These are phyloP conservation scores for Salix exigua DNA, from an alignment of 345 rosid genomes.

Conservation along the genomic window DNA sequence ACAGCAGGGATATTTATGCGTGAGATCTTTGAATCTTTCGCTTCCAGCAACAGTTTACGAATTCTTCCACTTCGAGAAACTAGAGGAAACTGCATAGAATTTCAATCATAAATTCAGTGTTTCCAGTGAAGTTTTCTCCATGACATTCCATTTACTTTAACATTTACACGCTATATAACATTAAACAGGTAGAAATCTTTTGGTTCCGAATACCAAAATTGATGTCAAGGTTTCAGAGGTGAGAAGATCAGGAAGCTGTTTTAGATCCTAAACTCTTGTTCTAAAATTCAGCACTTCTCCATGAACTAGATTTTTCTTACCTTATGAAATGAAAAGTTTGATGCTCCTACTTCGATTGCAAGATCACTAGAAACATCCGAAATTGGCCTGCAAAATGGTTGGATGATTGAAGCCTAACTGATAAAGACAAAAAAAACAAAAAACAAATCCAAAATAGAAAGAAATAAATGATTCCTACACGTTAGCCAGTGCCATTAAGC, in stretches of 20 bases:
- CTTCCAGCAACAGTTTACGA: conserved; percentile 61
- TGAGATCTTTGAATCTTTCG: conserved; percentile 64
- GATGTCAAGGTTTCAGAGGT: not conserved
- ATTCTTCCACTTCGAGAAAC: conserved; percentile 89
- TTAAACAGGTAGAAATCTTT: not conserved
- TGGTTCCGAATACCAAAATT: not conserved
- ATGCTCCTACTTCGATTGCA: conserved; percentile 71
- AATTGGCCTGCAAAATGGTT: conserved; percentile 72
- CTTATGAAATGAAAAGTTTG: conserved; percentile 89
- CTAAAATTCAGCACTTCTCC: not conserved
- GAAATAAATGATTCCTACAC: conserved; percentile 33
- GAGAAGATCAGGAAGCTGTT: not conserved
- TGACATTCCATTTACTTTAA: not conserved
- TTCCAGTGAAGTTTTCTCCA: not conserved
- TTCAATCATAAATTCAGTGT: not conserved
- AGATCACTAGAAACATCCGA: conserved; percentile 97
- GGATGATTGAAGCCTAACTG: conserved; percentile 9
- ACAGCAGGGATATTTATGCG: conserved; percentile 52
- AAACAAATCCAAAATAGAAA: not conserved
- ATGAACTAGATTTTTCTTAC: conserved; percentile 31
- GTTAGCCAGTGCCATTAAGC: conserved; percentile 34
- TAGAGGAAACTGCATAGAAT: conserved; percentile 69
- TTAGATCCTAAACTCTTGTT: not conserved
- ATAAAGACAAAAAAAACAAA: conserved; percentile 12
- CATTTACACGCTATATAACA: not conserved